Percentiles rank a stretch among this genome's conserved stretches.
Evolutionary conservation across 257 asterid genomes (phyloP).

Genomic region (Salvia miltiorrhiza): DNA sequence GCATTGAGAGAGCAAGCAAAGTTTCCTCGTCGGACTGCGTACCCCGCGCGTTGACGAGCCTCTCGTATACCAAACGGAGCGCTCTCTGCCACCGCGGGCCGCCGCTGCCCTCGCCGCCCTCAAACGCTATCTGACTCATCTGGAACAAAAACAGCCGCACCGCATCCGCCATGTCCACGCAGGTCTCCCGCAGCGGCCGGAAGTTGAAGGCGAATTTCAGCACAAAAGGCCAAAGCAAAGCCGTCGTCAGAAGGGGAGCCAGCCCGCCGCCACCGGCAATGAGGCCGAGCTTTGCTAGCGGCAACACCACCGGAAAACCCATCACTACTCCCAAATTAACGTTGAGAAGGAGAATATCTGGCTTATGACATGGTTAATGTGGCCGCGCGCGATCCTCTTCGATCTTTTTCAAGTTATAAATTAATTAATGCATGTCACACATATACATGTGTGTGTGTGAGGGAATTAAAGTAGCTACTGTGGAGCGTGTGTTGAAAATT

Average conservation of each 20-base stretch:
- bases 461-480: too few relatives aligned
- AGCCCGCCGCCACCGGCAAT: constrained; percentile 6
- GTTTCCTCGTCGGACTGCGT: constrained; percentile 48
- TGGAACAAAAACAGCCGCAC: constrained; percentile 53
- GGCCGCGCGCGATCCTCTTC: too few relatives aligned
- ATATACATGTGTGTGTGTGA: background rate
- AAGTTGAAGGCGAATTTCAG: constrained; percentile 43
- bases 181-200: constrained; percentile 39
- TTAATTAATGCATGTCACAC: background rate
- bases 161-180: constrained; percentile 20
- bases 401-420: background rate
- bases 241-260: constrained; percentile 34
- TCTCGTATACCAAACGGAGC: constrained; percentile 42
- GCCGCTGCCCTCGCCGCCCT: background rate
- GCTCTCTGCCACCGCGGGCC: constrained; percentile 60
- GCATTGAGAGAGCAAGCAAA: constrained; percentile 43
- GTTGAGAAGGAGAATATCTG: background rate
- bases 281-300: constrained; percentile 44
- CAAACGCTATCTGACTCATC: constrained; percentile 40
- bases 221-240: constrained; percentile 48
- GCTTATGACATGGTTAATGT: background rate
- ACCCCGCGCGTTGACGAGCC: constrained; percentile 36
- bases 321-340: background rate
- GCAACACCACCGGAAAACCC: constrained; percentile 36
- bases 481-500: background rate